Evolutionary conservation across 371 early-diverging fungal genomes (phyloP).

Genomic region (Syncephalastrum contaminatum): DNA sequence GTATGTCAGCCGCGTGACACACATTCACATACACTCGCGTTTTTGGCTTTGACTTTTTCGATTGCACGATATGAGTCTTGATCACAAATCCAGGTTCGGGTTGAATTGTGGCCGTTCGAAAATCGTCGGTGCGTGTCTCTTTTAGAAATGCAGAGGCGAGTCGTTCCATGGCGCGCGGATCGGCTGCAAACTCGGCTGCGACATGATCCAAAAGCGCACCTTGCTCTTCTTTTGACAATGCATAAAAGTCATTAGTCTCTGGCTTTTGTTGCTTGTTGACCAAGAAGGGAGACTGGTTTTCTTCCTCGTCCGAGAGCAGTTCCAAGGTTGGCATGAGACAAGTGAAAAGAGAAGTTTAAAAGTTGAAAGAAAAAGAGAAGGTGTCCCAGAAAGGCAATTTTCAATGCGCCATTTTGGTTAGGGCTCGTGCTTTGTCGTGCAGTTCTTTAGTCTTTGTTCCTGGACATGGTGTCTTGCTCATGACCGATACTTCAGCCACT

Average conservation of each 20-base stretch:
- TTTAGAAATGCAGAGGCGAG: slow-evolving; percentile 17
- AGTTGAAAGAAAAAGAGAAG: too few species aligned
- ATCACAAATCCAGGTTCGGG: slow-evolving; percentile 66
- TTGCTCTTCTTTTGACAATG: slow-evolving; percentile 32
- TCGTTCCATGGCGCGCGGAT: slow-evolving; percentile 28
- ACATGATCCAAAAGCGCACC: slow-evolving; percentile 27
- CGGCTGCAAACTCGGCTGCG: slow-evolving; percentile 27
- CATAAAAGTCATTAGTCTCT: slow-evolving; percentile 11
- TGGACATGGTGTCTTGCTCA: too few species aligned
- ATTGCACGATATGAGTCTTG: slow-evolving; percentile 46
- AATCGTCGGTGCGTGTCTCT: slow-evolving; percentile 18
- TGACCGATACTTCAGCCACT: too few species aligned
- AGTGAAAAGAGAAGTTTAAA: background rate
- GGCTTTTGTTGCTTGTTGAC: slow-evolving; percentile 18
- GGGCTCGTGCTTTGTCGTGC: too few species aligned
- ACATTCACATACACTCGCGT: slow-evolving; percentile 69
- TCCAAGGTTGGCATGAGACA: slow-evolving; percentile 8
- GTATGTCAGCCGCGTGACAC: slow-evolving; percentile 60
- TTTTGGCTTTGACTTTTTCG: slow-evolving; percentile 16
- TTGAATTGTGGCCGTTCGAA: slow-evolving; percentile 26
- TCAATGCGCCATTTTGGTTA: too few species aligned
- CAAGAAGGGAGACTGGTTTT: background rate
- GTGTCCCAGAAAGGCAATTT: too few species aligned
- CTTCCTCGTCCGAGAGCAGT: slow-evolving; percentile 3
- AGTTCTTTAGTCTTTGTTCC: too few species aligned